A percentile compares a stretch with the other conserved stretches of the same genome.
phyloP scores from a whole-genome alignment of 2,329 filamentous ascomycete species.

The Aspergillus sp. region DNA sequence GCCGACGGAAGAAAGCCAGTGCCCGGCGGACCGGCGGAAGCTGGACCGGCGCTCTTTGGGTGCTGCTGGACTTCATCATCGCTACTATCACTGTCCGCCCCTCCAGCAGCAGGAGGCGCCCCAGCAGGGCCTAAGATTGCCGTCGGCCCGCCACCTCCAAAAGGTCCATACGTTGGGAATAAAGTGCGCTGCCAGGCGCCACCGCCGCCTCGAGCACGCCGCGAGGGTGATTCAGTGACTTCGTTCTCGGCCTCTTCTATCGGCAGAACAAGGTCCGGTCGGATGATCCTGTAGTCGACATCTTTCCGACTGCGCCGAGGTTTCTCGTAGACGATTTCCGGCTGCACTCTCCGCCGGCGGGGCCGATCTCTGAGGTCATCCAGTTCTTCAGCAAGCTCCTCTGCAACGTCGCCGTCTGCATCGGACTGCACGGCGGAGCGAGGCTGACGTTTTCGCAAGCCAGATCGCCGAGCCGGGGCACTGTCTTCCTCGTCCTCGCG shows the following conservation, averaged over 20 bases:
- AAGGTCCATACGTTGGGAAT: conserved; percentile 85
- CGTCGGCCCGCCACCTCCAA: conserved; percentile 67
- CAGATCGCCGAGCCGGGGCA: conserved; percentile 42
- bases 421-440: conserved; percentile 37
- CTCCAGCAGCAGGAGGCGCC: conserved; percentile 58
- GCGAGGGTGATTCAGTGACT: conserved; percentile 57
- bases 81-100: conserved; percentile 88
- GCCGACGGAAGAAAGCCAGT: conserved; percentile 45
- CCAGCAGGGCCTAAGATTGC: conserved; percentile 66
- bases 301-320: conserved; percentile 51
- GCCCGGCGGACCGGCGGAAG: conserved; percentile 44
- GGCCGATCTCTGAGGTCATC: conserved; percentile 42
- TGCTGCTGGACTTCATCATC: conserved; percentile 76
- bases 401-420: conserved; percentile 42
- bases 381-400: conserved; percentile 51
- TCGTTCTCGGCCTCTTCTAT: conserved; percentile 68
- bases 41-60: conserved; percentile 54
- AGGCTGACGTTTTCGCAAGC: conserved; percentile 42
- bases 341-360: conserved; percentile 28
- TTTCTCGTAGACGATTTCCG: conserved; percentile 32
- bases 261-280: conserved; percentile 59
- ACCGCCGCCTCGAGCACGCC: conserved; percentile 53
- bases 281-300: conserved; percentile 79
- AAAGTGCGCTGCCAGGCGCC: conserved; percentile 65
- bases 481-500: conserved; percentile 40